Evolutionary conservation across 2,329 filamentous ascomycete genomes (phyloP).

Genomic region (Plectosphaerella plurivora): DNA sequence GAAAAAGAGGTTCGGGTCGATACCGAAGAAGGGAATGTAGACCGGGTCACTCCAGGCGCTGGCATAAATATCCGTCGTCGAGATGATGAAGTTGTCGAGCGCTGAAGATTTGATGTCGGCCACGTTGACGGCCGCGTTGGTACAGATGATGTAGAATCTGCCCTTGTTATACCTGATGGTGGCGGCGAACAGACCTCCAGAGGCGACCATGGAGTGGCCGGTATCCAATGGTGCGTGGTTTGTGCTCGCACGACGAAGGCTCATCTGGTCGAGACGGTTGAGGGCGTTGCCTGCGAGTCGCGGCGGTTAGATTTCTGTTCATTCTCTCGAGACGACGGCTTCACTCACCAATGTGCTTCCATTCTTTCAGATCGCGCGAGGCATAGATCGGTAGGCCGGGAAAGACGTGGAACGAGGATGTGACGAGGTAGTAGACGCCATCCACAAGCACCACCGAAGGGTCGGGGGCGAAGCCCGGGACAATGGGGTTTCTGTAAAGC

Average conservation of each 20-base stretch:
- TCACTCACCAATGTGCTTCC: constrained; percentile 19
- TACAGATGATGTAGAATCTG: constrained; percentile 20
- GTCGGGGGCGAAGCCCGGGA: constrained; percentile 24
- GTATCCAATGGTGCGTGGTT: constrained; percentile 2
- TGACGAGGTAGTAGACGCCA: constrained; percentile 32
- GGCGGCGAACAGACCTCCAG: constrained; percentile 15
- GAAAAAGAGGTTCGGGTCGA: constrained; percentile 43
- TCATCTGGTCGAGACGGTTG: not conserved
- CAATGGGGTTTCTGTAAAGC: constrained; percentile 17
- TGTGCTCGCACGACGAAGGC: not conserved
- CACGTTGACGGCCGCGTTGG: constrained; percentile 10
- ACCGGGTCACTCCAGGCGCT: constrained; percentile 22
- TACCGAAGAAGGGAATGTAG: constrained; percentile 30
- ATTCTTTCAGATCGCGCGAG: constrained; percentile 24
- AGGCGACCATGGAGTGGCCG: not conserved
- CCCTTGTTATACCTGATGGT: constrained; percentile 16
- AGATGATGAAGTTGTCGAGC: constrained; percentile 15
- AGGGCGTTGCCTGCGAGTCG: not conserved
- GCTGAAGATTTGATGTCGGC: not conserved
- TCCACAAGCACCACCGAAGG: constrained; percentile 20
- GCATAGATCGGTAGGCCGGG: constrained; percentile 40
- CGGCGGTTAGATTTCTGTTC: not conserved
- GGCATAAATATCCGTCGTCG: constrained; percentile 14
- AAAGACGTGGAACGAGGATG: constrained; percentile 57
- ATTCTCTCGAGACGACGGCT: not conserved